Conservation (phyloP, 140 eudicot genomes). For the Ambrosia hybrid region DNA sequence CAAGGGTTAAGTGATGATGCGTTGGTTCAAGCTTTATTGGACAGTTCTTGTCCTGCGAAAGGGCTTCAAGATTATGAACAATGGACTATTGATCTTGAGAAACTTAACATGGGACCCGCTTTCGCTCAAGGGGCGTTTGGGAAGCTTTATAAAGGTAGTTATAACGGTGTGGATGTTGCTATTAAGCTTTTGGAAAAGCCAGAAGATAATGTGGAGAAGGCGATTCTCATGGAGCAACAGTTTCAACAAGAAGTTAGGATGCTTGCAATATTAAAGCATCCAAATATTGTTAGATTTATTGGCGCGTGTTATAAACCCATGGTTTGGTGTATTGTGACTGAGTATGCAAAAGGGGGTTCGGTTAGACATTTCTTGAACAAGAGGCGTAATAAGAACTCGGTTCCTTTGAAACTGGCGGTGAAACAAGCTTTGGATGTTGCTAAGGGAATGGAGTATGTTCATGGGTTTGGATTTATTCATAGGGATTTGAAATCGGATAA, state of each 20-base stretch:
- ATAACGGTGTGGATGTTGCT: constrained; percentile 89
- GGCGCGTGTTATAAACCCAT: constrained; percentile 27
- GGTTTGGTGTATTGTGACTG: no score
- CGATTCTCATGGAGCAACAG: constrained; percentile 81
- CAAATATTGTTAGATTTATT: constrained; percentile 79
- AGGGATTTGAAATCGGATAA: constrained; percentile 86
- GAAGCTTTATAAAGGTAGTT: constrained; percentile 79
- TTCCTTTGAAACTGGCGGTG: constrained; percentile 52
- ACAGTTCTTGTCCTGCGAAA: constrained; percentile 56
- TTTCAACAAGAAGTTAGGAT: constrained; percentile 90
- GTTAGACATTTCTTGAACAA: no score
- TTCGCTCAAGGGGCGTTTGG: constrained; percentile 76
- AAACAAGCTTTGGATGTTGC: constrained; percentile 61
- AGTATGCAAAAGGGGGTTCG: no score
- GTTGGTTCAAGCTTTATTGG: constrained; percentile 73
- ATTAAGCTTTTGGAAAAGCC: constrained; percentile 88
- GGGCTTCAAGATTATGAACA: constrained; percentile 72
- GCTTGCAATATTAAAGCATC: constrained; percentile 77
- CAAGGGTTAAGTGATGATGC: constrained; percentile 81
- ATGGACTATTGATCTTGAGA: constrained; percentile 81
- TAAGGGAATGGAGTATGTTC: constrained; percentile 90
- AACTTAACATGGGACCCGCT: constrained; percentile 44
- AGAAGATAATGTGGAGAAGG: constrained; percentile 71
- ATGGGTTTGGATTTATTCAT: constrained; percentile 75
- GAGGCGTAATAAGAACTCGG: constrained; percentile 14